Evolutionary conservation across 2,329 filamentous ascomycete species (phyloP), one percentile per base, ranked within the genome.

Genomic region (Verticillium klebahnii): DNA sequence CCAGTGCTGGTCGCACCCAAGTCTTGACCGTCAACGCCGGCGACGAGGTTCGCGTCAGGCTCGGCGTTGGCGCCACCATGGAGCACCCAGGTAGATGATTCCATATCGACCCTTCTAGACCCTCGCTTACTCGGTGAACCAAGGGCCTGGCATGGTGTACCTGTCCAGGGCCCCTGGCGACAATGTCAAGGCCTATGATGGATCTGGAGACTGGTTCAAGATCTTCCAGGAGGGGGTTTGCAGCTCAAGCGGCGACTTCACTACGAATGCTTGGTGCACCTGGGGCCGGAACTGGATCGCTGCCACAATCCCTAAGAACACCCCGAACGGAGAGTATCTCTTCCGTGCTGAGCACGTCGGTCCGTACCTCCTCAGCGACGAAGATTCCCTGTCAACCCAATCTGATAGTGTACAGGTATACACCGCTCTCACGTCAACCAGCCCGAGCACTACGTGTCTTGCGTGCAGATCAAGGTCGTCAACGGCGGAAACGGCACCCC

Each of bases 261-360:
- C 64, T 56, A 65, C 29, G 7, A 57, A 62, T 25, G 67, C 68
- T 36, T 70, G 68, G 67, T 69, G 67, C 60, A 65, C 61, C 15
- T 69, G 60, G 57, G 65, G 61, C 37, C 62, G 60, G 57, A 60
- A 66, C 57, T 69, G 67, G n/a, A 65, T 71, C n/a, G 70, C 72
- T 60, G 69, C 73, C 29, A 74, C 69, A 3, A 72, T 78, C 58
- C 75, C 73, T 31, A 65, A 64, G 19, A 64, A 70, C 58, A 70
- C 71, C 37, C 73, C 77, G 39, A 62, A 66, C 40, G 77, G 77
- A 12, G 74, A 79, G 60, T 75, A 75, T 57, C 71, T 76, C 59
- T 58, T 74, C 54, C 72, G 73, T 17, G 65, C 69, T 11, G 74
- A 76, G 65, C 73, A 74, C 58, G 74, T 75, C 58, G 73, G 67